Evolutionary conservation across 140 eudicot species (phyloP).

Genomic region (Flaveria floridana): DNA sequence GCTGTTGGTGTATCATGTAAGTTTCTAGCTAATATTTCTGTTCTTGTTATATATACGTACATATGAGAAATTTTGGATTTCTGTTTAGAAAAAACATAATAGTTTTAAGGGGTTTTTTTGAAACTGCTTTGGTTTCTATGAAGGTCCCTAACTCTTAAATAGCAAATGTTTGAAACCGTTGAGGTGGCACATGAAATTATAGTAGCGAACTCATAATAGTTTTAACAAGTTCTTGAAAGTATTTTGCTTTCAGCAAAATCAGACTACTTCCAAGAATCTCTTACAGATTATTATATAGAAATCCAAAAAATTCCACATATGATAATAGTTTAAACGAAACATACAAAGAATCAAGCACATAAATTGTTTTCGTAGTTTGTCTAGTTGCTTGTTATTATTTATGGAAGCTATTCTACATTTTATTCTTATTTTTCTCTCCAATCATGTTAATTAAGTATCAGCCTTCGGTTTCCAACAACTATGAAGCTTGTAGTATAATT

Average conservation of each 20-base stretch:
- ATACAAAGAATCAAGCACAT: not conserved
- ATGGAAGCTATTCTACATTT: slow-evolving; percentile 1
- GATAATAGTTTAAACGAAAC: not conserved
- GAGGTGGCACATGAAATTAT: too few relatives aligned
- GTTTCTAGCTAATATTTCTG: slow-evolving; percentile 8
- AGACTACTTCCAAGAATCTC: too few relatives aligned
- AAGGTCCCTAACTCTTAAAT: too few relatives aligned
- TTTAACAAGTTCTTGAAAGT: too few relatives aligned
- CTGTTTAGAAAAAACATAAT: too few relatives aligned
- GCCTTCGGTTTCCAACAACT: not conserved
- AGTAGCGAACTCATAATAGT: too few relatives aligned
- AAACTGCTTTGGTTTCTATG: too few relatives aligned
- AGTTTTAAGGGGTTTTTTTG: too few relatives aligned
- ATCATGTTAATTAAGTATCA: not conserved
- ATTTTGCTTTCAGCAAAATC: too few relatives aligned
- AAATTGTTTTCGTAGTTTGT: not conserved
- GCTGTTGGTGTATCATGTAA: slow-evolving; percentile 83
- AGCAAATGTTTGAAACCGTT: too few relatives aligned
- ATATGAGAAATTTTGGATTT: not conserved
- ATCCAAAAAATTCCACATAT: too few relatives aligned
- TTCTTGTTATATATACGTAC: not conserved
- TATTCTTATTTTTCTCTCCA: not conserved
- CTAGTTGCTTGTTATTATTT: not conserved
- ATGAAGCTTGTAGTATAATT: not conserved
- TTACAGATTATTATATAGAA: too few relatives aligned